Percentiles rank a stretch among this genome's conserved stretches.
These are phyloP conservation scores for Dimargaris cristalligena DNA, from an alignment of 192 early-diverging fungal genomes.

Conservation along the genomic window DNA sequence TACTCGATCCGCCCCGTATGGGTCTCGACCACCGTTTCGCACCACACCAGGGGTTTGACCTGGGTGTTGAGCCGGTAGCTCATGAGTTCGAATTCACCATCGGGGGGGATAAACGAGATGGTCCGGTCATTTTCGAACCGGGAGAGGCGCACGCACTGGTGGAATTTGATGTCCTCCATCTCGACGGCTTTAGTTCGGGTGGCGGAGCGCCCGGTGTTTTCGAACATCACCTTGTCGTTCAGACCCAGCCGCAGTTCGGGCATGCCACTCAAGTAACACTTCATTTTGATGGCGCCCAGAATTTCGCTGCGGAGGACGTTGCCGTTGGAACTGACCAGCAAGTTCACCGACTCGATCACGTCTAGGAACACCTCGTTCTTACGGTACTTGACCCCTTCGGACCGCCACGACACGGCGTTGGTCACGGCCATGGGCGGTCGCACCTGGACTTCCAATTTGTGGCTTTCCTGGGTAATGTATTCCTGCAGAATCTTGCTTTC, in stretches of 20 bases:
- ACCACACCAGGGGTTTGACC: slow-evolving; percentile 72
- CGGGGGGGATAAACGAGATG: slow-evolving; percentile 76
- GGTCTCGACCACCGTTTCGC: slow-evolving; percentile 66
- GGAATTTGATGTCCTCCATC: slow-evolving; percentile 84
- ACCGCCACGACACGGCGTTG: slow-evolving; percentile 51
- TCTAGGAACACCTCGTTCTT: slow-evolving; percentile 67
- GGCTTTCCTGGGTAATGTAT: slow-evolving; percentile 95
- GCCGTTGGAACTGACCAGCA: slow-evolving; percentile 47
- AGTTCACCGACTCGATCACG: slow-evolving; percentile 56
- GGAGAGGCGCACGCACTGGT: slow-evolving; percentile 77
- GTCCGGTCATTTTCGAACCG: slow-evolving; percentile 79
- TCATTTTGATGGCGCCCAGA: slow-evolving; percentile 71
- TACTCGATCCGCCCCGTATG: slow-evolving; percentile 91
- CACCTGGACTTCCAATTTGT: slow-evolving; percentile 79
- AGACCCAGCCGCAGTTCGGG: slow-evolving; percentile 69
- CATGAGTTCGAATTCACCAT: slow-evolving; percentile 88
- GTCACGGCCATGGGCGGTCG: slow-evolving; percentile 77
- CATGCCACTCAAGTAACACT: slow-evolving; percentile 70
- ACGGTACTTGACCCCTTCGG: slow-evolving; percentile 50
- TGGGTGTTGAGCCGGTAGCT: slow-evolving; percentile 72
- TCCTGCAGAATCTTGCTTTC: slow-evolving; percentile 77
- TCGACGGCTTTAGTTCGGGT: slow-evolving; percentile 61
- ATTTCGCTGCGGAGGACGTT: slow-evolving; percentile 50
- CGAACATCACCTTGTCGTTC: slow-evolving; percentile 89
- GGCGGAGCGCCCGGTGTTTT: slow-evolving; percentile 61